Base-by-base conservation (phyloP, 208 protist genomes). In the Angomonas ambiguus region DNA sequence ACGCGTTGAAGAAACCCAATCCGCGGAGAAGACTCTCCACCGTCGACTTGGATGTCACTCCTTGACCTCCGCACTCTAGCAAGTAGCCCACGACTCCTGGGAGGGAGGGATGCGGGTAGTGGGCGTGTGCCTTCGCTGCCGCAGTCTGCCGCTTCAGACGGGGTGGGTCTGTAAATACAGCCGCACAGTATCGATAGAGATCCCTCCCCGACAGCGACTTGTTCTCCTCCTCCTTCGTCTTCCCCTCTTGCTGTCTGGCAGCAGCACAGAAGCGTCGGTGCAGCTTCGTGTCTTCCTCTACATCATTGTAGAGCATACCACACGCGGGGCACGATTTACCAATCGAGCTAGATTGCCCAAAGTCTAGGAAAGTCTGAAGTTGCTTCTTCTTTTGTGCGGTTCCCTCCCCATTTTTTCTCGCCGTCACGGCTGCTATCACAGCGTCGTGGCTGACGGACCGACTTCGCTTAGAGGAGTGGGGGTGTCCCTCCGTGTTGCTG, bases 361-460 rank as follows among this genome's bases (percentile, higher is more conserved):
- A 76, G 69, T 94, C 88, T 18, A 94, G 76, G 24, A 68, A 85
- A 25, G 82, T 89, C 65, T 94, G 88, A 24, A 74, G 62, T 8
- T 74, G 48, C 22, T 2, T 38, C 1, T 10, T 42, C n/a, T 34
- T 31, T 58, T 31, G 33, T 31, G 51, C 27, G 45, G 32, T 1
- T 24, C 51, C 10, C 5, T 24, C 10, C 27, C 27, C n/a, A 56
- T 24, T 11, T 8, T 30, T 27, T 11, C 49, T 11, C n/a, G 18
- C 49, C 5, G 10, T 27, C 49, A 27, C 49, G 16, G 49, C 10
- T 20, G 49, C 49, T 5, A 27, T 5, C 5, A n/a, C n/a, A n/a
- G n/a, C n/a, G n/a, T n/a, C n/a, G n/a, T n/a, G n/a, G n/a, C n/a
- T n/a, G n/a, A n/a, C n/a, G n/a, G n/a, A n/a, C n/a, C n/a, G n/a